Percentiles rank a stretch among this genome's conserved stretches.
Conservation (phyloP, 352 stramenopile genomes). For the Hyaloperonospora arabidopsidis region DNA sequence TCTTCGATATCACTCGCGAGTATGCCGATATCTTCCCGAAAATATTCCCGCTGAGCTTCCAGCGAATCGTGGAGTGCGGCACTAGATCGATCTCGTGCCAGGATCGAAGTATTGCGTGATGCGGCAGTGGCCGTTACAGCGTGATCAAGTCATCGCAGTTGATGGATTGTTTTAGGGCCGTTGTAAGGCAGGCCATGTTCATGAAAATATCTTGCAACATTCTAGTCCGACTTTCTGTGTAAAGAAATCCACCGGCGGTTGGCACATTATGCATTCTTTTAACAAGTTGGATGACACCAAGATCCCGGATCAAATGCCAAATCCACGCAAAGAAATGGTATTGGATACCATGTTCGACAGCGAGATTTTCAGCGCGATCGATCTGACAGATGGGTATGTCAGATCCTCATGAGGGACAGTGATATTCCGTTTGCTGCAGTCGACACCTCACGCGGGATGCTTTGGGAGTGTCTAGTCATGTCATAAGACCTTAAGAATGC, state of each 20-base stretch:
- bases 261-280: not conserved
- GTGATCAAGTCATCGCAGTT: not conserved
- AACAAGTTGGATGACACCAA: not conserved
- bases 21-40: too few relatives aligned
- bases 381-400: too few relatives aligned
- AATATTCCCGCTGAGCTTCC: too few relatives aligned
- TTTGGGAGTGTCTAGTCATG: too few relatives aligned
- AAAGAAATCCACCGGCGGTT: conserved; percentile 6
- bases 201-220: not conserved
- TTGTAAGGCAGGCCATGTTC: not conserved
- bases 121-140: not conserved
- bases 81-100: too few relatives aligned
- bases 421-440: too few relatives aligned
- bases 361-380: too few relatives aligned
- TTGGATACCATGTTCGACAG: not conserved
- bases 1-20: too few relatives aligned
- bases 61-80: too few relatives aligned
- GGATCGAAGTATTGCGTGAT: not conserved
- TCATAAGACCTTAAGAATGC: too few relatives aligned
- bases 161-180: not conserved
- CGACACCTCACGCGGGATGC: too few relatives aligned
- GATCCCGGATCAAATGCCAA: not conserved
- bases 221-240: not conserved
- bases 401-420: too few relatives aligned
- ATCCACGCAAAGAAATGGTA: not conserved